Percentiles rank a stretch among this genome's conserved stretches.
Evolutionary conservation across 148 eudicot species (phyloP).

Genomic region (Agrostemma githago): DNA sequence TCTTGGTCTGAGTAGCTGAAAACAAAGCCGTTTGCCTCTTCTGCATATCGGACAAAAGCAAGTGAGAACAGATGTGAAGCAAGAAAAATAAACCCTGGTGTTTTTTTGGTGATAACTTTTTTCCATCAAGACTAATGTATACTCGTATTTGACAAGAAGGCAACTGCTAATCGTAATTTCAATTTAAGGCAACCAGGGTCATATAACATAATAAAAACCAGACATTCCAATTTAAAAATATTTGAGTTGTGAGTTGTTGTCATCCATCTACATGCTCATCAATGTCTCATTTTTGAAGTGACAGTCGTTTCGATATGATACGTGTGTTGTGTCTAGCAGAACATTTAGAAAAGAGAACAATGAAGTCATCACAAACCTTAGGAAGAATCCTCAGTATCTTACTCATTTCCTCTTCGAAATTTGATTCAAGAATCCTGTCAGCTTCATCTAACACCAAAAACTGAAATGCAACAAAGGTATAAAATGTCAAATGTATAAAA

Average conservation of each 20-base stretch:
- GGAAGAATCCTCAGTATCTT: constrained; percentile 79
- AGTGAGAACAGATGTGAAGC: not conserved
- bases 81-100: not conserved
- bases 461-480: constrained; percentile 39
- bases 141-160: not conserved
- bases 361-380: constrained; percentile 41
- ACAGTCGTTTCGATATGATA: not conserved
- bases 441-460: constrained; percentile 88
- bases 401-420: constrained; percentile 92
- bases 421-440: constrained; percentile 84
- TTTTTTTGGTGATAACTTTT: not conserved
- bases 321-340: not conserved
- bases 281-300: not conserved
- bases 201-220: not conserved
- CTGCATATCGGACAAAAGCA: constrained; percentile 18
- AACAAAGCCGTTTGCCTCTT: constrained; percentile 77
- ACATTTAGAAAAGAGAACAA: not conserved
- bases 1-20: constrained; percentile 83
- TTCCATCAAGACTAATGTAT: not conserved
- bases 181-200: not conserved
- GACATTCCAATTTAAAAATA: not conserved
- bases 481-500: not conserved
- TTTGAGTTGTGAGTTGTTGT: not conserved
- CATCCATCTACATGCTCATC: not conserved
- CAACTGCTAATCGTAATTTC: not conserved